Evolutionary conservation across 345 rosid genomes (phyloP), one percentile per base, ranked within the genome.

Genomic region (Ceriops decandra): DNA sequence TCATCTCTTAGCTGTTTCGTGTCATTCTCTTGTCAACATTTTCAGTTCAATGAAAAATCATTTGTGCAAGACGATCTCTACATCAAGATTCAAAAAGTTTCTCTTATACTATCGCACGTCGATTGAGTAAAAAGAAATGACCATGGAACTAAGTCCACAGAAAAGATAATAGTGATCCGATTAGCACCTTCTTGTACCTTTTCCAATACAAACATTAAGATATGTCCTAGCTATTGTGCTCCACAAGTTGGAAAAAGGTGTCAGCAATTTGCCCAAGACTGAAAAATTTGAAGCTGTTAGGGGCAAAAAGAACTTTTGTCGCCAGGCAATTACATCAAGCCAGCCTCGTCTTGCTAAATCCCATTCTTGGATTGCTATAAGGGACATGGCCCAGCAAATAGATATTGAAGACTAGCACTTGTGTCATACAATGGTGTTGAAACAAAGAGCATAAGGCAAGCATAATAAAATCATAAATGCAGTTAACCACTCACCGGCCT

Each of bases 401-500:
- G 32, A 56, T 27, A 36, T 4, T 17, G 20, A 7, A 22, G 47
- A 36, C 16, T 16, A 5, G 30, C 7, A 47, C 47, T 28, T 49
- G 16, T 42, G 49, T 3, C 17, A 42, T 21, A 38, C 2, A 47
- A 47, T 30, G 4, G 22, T 32, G 7, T 27, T 5, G 15, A 17
- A 60, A 69, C 28, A 38, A 60, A 62, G 51, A 59, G 51, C 47
- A 36, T 20, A 52, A 26, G 20, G 66, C 64, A 21, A 36, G 66
- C 64, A 16, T 7, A 20, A 20, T 13, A 16, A n/a, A 26, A 59
- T 19, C 22, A 16, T 21, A 54, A 16, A 47, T 52, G 53, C 57
- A 62, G 60, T 67, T 30, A 33, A 47, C 9, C 27, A 83, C 98
- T 87, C 72, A 93, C 98, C 20, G 96, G 98, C 66, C 96, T 78